Base-by-base conservation (phyloP, 352 stramenopile species). In the Globisporangium alternatum region DNA sequence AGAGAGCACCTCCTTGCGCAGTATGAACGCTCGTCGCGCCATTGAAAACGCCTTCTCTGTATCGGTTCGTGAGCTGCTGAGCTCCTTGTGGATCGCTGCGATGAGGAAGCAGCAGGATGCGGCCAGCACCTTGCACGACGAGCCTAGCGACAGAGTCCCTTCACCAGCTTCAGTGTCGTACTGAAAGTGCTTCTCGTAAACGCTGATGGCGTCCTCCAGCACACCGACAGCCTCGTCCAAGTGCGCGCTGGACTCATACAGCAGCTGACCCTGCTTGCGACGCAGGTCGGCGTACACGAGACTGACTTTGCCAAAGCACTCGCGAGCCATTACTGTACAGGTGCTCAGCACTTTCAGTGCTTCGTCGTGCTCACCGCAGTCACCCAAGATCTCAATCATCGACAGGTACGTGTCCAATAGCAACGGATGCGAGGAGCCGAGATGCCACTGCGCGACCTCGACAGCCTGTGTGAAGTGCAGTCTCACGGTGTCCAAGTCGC, bases 171-270 rank as follows among this genome's bases (percentile, higher is more conserved):
- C 12, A n/a, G 35, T 13, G 58, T 70, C 58, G 10, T 48, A 5
- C 7, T 64, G 41, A 39, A 88, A 75, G 44, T 81, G 65, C 8
- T 62, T 70, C 39, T 89, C 80, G 59, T 90, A 90, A 2, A 89
- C 65, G 13, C 62, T 65, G 21, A 86, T 65, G 0, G 78, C 72
- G 17, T 92, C 83, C 65, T 90, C 78, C 13, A 89, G 55, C 0
- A 92, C 62, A 1, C 71, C 73, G 8, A 76, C 63, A 8, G 76
- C 72, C 44, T 83, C 69, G 10, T 85, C 74, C 15, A 25, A 2
- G n/a, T 44, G 9, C 39, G 17, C 8, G 9, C 56, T 64, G 31
- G 55, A 49, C 41, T 64, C 31, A 5, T 68, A 47, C 22, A 90
- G 71, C 1, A 85, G 10, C 19, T 65, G 48, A 0, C 74, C 83